Evolutionary conservation across 2,329 filamentous ascomycete genomes (phyloP).

Genomic region (Akanthomyces lecanii): DNA sequence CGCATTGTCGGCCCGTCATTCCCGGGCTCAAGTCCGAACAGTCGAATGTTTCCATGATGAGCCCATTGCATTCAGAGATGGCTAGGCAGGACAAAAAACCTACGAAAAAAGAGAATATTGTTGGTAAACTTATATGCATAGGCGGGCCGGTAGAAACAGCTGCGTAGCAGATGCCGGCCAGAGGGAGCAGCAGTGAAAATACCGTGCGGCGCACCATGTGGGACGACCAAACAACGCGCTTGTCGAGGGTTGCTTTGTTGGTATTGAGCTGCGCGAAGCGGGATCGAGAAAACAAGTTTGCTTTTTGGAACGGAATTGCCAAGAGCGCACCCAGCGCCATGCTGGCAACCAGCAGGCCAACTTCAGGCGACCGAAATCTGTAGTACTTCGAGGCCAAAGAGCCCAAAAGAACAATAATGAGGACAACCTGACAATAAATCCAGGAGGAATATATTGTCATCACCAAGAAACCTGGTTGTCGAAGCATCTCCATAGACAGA

Average conservation of each 20-base stretch:
- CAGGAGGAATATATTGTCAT: conserved; percentile 70
- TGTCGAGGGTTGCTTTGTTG: conserved; percentile 64
- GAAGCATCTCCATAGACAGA: conserved; percentile 65
- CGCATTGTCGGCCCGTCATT: conserved; percentile 55
- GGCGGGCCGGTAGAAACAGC: conserved; percentile 60
- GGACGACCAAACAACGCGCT: conserved; percentile 63
- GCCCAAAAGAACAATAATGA: conserved; percentile 68
- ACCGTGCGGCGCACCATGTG: conserved; percentile 65
- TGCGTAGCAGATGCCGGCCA: conserved; percentile 64
- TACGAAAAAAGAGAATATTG: conserved; percentile 60
- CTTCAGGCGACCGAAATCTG: conserved; percentile 56
- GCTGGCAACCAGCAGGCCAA: conserved; percentile 62
- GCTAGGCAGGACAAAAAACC: conserved; percentile 70
- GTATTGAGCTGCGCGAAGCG: conserved; percentile 55
- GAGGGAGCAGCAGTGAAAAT: conserved; percentile 63
- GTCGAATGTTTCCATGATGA: conserved; percentile 79
- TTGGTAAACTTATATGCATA: conserved; percentile 58
- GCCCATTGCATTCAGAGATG: conserved; percentile 69
- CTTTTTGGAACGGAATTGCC: conserved; percentile 70
- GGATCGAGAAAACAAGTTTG: conserved; percentile 62
- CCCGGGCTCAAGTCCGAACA: conserved; percentile 74
- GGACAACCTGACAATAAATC: conserved; percentile 73
- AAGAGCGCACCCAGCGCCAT: conserved; percentile 65
- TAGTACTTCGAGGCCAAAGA: conserved; percentile 69
- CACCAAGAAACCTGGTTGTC: conserved; percentile 68